These are phyloP conservation scores for Ogataea allantospora DNA, from an alignment of 805 yeast species.

Conservation along the genomic window DNA sequence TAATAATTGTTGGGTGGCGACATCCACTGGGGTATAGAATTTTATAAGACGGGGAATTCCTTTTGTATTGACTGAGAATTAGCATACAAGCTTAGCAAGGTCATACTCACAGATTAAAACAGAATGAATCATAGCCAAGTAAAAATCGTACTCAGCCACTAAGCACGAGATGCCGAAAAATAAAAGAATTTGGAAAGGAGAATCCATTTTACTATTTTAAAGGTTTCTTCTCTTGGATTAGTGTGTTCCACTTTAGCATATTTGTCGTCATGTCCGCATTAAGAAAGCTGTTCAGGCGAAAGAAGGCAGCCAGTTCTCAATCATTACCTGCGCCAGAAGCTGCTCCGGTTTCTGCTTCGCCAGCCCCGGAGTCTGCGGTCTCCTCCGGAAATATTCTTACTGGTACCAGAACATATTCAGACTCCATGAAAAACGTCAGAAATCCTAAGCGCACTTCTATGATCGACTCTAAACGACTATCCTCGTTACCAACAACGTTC, in stretches of 20 bases:
- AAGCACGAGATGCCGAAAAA: slow-evolving; percentile 6
- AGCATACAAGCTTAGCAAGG: neutral
- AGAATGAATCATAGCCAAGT: slow-evolving; percentile 27
- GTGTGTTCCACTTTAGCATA: neutral
- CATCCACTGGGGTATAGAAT: slow-evolving; percentile 89
- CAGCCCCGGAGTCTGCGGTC: neutral
- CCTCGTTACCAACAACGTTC: slow-evolving; percentile 33
- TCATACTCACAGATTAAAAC: slow-evolving; percentile 25
- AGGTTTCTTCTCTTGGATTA: no score
- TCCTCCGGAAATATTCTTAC: neutral
- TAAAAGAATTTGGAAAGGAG: neutral
- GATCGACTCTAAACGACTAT: slow-evolving; percentile 24
- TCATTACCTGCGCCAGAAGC: slow-evolving; percentile 2
- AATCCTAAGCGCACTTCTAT: slow-evolving; percentile 6
- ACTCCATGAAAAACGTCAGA: slow-evolving; percentile 5
- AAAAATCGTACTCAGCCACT: slow-evolving; percentile 8
- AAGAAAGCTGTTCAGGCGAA: slow-evolving; percentile 9
- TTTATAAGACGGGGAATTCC: slow-evolving; percentile 87
- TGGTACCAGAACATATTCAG: slow-evolving; percentile 6
- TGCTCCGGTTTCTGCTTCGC: neutral
- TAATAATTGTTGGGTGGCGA: slow-evolving; percentile 75
- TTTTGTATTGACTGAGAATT: slow-evolving; percentile 68
- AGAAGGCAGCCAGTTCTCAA: slow-evolving; percentile 7
- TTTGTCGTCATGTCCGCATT: slow-evolving; percentile 4
- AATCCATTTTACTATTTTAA: no score